Evolutionary conservation across 306 rosid species (phyloP).

Genomic region (Cucurbita argyrosperma): DNA sequence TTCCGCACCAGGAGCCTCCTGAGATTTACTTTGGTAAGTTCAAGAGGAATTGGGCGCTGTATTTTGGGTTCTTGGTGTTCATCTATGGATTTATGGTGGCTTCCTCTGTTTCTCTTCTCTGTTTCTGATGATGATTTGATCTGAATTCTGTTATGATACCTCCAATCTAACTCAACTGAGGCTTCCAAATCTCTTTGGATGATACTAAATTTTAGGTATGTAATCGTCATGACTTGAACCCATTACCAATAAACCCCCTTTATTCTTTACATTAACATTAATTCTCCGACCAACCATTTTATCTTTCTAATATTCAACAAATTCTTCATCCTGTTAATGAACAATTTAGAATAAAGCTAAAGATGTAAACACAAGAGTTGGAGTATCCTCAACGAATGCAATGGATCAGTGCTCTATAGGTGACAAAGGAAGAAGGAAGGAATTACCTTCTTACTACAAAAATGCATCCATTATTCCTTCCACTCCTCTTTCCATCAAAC

Average conservation of each 20-base stretch:
- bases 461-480: constrained; percentile 1
- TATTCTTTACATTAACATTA: too few species aligned
- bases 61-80: constrained; percentile 66
- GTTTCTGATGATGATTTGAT: constrained; percentile 21
- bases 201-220: too few species aligned
- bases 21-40: constrained; percentile 74
- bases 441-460: background rate
- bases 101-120: constrained; percentile 69
- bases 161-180: background rate
- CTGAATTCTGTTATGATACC: background rate
- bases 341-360: background rate
- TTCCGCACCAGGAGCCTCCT: constrained; percentile 78
- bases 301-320: too few species aligned
- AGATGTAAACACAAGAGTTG: background rate
- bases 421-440: background rate
- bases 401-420: background rate
- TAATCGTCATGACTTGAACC: too few species aligned
- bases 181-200: too few species aligned
- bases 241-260: too few species aligned
- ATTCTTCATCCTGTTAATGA: background rate
- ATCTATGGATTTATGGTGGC: constrained; percentile 61
- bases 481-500: background rate
- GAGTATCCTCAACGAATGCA: background rate
- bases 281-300: too few species aligned
- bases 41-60: constrained; percentile 86